Base-by-base conservation (phyloP, 2,329 filamentous ascomycete species). In the Ophidiomyces ophidiicola region DNA sequence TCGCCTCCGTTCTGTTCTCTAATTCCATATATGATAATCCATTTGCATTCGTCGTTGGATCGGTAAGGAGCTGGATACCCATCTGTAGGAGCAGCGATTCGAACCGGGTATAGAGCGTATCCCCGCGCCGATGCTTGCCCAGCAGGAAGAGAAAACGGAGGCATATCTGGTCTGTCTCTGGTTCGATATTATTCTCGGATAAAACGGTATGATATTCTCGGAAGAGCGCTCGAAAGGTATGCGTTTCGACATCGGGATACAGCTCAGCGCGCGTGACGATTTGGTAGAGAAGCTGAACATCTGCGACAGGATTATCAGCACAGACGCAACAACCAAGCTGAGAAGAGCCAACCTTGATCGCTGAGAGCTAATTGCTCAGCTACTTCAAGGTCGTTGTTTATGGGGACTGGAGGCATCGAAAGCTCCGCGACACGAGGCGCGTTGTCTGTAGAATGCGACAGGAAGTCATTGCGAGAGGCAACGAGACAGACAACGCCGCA, bases 141-240 rank as follows among this genome's bases (percentile, higher is more conserved):
- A 94, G 76, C 51, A 79, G 79, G 56, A 90, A 83, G 41, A 94
- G 63, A 51, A 92, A 78, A 46, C 80, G 75, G 47, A 85, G 77
- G 52, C 86, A 79, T 49, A 81, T 75, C 50, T 78, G 76, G 52
- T 87, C 82, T 48, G 80, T 70, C 50, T 82, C 77, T n/a, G 76
- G 70, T 43, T 83, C 71, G 47, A 84, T 66, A 39, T 76, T 80
- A 63, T 82, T 67, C 47, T 76, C 67, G 4, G 73, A 74, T n/a
- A 93, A 71, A 29, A 87, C 70, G 41, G 74, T 69, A 53, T 90
- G 80, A 55, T 92, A 92, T 20, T 84, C 83, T 38, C 72, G 70
- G 60, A 92, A 92, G 12, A 94, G 71, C 6, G 84, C 83, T 53
- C 78, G 77, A 42, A 80, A 84, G 3, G 82, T 78, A 15, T 81